phyloP scores from a whole-genome alignment of 1,284 basidiomycete species.

The Trametes versicolor region DNA sequence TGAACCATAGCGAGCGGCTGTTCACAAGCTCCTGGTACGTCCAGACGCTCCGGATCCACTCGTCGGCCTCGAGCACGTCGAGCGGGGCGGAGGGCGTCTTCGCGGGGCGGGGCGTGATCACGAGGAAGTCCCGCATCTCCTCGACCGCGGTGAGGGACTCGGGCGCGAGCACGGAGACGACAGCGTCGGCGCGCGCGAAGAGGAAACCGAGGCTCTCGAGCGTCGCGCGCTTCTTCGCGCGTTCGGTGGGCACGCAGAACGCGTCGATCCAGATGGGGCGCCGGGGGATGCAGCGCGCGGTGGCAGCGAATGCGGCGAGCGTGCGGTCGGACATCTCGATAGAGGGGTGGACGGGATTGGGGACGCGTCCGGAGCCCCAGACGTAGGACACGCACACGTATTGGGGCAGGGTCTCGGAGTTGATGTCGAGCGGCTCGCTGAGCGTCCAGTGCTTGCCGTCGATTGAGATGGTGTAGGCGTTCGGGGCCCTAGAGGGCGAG shows the following conservation, averaged over 20 bases:
- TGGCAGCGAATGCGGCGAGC: slow-evolving; percentile 25
- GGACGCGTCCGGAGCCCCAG: slow-evolving; percentile 30
- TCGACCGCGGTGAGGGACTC: slow-evolving; percentile 30
- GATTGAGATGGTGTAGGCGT: slow-evolving; percentile 16
- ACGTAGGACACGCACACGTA: slow-evolving; percentile 41
- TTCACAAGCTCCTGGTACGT: slow-evolving; percentile 40
- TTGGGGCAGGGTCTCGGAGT: slow-evolving; percentile 21
- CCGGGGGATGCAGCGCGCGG: slow-evolving; percentile 25
- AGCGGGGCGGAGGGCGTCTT: slow-evolving; percentile 19
- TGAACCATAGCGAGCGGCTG: slow-evolving; percentile 25
- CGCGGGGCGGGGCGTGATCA: slow-evolving; percentile 3
- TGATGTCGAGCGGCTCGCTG: slow-evolving; percentile 32
- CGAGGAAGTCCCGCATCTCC: slow-evolving; percentile 23
- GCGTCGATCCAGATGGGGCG: slow-evolving; percentile 36
- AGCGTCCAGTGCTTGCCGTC: slow-evolving; percentile 31
- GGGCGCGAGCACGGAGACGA: slow-evolving; percentile 32
- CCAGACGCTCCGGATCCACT: slow-evolving; percentile 39
- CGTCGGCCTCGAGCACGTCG: slow-evolving; percentile 34
- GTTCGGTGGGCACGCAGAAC: slow-evolving; percentile 36
- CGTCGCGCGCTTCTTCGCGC: slow-evolving; percentile 28
- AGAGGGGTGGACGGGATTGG: slow-evolving; percentile 33
- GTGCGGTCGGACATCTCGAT: slow-evolving; percentile 37
- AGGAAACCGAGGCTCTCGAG: slow-evolving; percentile 39
- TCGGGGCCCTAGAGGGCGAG: not conserved
- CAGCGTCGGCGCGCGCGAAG: slow-evolving; percentile 29